Base-by-base conservation (phyloP, 2,329 filamentous ascomycete genomes). In the Fonsecaea multimorphosa region DNA sequence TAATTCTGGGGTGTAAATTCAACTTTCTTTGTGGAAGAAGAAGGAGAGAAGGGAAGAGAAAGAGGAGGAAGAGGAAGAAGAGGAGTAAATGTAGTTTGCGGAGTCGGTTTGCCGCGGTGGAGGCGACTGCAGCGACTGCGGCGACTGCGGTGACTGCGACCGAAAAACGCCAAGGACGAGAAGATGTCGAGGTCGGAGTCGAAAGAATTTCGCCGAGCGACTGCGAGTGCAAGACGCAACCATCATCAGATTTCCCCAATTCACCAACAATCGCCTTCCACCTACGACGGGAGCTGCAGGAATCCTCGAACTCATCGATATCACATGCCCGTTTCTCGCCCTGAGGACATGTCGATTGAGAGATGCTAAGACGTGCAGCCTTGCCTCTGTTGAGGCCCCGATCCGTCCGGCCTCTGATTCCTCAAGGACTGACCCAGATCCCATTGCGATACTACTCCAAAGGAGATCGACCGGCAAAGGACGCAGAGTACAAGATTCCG, bases 11-110 rank as follows among this genome's bases (percentile, higher is more conserved):
- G 75, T 76, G 75, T 73, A 52, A 44, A 60, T 81, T n/a, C 79
- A 86, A 86, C 83, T 86, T 87, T 86, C 79, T 76, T 67, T 76
- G 70, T 78, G 73, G 75, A 74, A 73, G 77, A 77, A 76, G 77
- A 77, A 76, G 75, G 72, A 73, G 72, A 72, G 69, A 68, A 69
- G 68, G 65, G 44, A 63, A 70, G 70, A 61, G 34, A 63, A 70
- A 63, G 64, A 66, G 65, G 63, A 69, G 66, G 55, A 58, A 32
- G 44, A 55, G 56, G 54, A 54, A 55, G 56, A 64, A 60, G 63
- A 64, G 72, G 71, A 71, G 68, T 58, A 29, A 55, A 52, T 58
- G 38, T 54, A 40, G 64, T 31, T 74, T 46, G 55, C 29, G 53
- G 60, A 66, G 65, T 24, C 31, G 44, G 49, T 36, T 34, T 49